A percentile compares a stretch with the other conserved stretches of the same genome.
These are phyloP conservation scores for Mycena galericulata DNA, from an alignment of 768 basidiomycete genomes.

Conservation along the genomic window DNA sequence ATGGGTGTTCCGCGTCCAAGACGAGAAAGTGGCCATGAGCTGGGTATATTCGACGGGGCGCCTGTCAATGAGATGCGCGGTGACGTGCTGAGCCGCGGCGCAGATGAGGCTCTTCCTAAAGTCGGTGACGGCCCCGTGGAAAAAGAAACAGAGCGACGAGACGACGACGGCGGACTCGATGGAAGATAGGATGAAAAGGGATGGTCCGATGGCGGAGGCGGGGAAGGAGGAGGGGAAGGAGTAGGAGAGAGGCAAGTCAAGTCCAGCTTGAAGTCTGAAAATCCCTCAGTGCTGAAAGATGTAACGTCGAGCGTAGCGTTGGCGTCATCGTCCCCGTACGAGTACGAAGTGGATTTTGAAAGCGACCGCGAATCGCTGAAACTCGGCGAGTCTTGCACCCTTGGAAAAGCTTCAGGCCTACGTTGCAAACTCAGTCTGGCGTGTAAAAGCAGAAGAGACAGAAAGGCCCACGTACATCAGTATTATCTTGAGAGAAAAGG, in stretches of 20 bases:
- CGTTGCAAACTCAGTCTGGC: slow-evolving; percentile 1
- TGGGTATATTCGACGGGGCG: slow-evolving; percentile 43
- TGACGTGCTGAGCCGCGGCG: slow-evolving; percentile 40
- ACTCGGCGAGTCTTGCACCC: slow-evolving; percentile 22
- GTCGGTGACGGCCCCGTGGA: slow-evolving; percentile 49
- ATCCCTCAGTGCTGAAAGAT: slow-evolving; percentile 45
- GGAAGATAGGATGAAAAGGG: slow-evolving; percentile 28
- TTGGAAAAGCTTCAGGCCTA: slow-evolving; percentile 27
- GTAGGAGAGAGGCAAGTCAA: slow-evolving; percentile 57
- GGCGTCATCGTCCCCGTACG: slow-evolving; percentile 22
- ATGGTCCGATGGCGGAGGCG: slow-evolving; percentile 35
- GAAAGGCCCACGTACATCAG: slow-evolving; percentile 11
- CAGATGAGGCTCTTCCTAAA: slow-evolving; percentile 32
- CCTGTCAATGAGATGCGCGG: slow-evolving; percentile 20
- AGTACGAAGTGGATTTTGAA: slow-evolving; percentile 29
- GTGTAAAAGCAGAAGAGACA: not conserved
- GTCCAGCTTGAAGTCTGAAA: slow-evolving; percentile 61
- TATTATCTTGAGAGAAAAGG: slow-evolving; percentile 11
- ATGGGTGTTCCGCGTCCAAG: slow-evolving; percentile 64
- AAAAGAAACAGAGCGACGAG: slow-evolving; percentile 50
- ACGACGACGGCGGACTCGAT: slow-evolving; percentile 44
- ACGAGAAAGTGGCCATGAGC: slow-evolving; percentile 58
- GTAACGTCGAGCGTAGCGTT: slow-evolving; percentile 27
- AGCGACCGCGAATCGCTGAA: slow-evolving; percentile 32
- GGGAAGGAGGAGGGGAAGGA: slow-evolving; percentile 53